Evolutionary conservation across 164 flowering plant genomes (phyloP).

Genomic region (grape (Vitis vinifera)): ASM3070453v1 NC_081817.1:22589001-22589500

Average conservation of each 20-base stretch:
- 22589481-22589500: slow-evolving; percentile 78
- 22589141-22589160: too few species aligned
- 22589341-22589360: slow-evolving; percentile 74
- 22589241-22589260: slow-evolving; percentile 84
- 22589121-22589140: not conserved
- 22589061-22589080: not conserved
- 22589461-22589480: slow-evolving; percentile 66
- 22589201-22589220: not conserved
- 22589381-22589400: slow-evolving; percentile 86
- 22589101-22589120: not conserved
- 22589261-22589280: slow-evolving; percentile 86
- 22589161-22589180: slow-evolving; percentile 2
- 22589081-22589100: not conserved
- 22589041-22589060: not conserved
- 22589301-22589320: slow-evolving; percentile 94
- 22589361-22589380: slow-evolving; percentile 87
- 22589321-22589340: slow-evolving; percentile 97
- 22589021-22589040: not conserved
- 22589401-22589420: slow-evolving; percentile 86
- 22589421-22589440: slow-evolving; percentile 79
- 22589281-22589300: slow-evolving; percentile 94
- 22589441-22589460: slow-evolving; percentile 87
- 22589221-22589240: slow-evolving; percentile 10
- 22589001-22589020: not conserved
- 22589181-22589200: not conserved